Evolutionary conservation across 129 eudicot species (phyloP).

Genomic region (Oenanthe sinensis): DNA sequence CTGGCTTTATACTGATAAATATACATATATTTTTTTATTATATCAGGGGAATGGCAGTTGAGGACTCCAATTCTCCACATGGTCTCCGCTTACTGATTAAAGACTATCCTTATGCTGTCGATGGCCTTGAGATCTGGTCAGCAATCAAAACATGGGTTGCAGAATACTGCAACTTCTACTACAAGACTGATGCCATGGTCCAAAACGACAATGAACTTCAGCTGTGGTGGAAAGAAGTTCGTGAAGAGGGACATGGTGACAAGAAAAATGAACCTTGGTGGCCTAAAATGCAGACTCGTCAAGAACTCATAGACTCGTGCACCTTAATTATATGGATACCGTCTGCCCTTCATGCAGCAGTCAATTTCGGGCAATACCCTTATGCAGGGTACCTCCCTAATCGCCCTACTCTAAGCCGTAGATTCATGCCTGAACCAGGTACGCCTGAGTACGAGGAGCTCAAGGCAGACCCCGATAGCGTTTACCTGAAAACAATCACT

Average conservation of each 20-base stretch:
- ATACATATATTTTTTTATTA: not conserved
- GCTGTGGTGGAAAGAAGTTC: slow-evolving; percentile 11
- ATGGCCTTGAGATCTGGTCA: slow-evolving; percentile 13
- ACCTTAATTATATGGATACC: slow-evolving; percentile 13
- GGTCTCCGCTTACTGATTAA: slow-evolving; percentile 5
- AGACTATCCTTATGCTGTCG: slow-evolving; percentile 15
- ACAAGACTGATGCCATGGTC: slow-evolving; percentile 6
- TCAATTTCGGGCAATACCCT: slow-evolving; percentile 12
- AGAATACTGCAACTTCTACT: slow-evolving; percentile 11
- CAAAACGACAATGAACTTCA: slow-evolving; percentile 10
- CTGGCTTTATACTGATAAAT: not conserved
- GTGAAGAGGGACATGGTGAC: slow-evolving; percentile 13
- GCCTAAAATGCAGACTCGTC: slow-evolving; percentile 16
- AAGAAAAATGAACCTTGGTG: slow-evolving; percentile 16
- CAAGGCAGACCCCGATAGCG: slow-evolving; percentile 1
- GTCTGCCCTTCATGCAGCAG: slow-evolving; percentile 16
- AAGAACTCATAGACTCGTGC: slow-evolving; percentile 8
- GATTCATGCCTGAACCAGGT: slow-evolving; percentile 12
- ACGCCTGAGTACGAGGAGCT: slow-evolving; percentile 16
- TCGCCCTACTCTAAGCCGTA: slow-evolving; percentile 11
- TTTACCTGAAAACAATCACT: slow-evolving; percentile 14
- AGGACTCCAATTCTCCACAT: slow-evolving; percentile 11
- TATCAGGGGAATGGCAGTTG: slow-evolving; percentile 10
- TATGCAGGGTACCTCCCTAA: slow-evolving; percentile 10
- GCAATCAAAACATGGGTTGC: slow-evolving; percentile 15